Percentiles rank a stretch among this genome's conserved stretches.
phyloP scores from a whole-genome alignment of 495 filamentous ascomycete genomes.

The Annulohypoxylon stygium region DNA sequence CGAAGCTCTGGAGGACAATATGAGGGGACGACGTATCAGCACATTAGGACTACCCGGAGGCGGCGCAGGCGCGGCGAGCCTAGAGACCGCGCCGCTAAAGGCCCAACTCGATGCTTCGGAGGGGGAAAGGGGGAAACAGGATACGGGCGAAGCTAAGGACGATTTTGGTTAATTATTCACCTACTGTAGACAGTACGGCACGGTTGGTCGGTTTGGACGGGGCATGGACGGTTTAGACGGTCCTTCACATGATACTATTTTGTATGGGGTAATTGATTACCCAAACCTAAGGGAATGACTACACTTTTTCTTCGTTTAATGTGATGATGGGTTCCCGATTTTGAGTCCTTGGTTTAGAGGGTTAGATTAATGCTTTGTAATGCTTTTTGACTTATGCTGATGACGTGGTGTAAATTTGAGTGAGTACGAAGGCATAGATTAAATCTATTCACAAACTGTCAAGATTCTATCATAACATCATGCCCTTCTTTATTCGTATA shows the following conservation, averaged over 20 bases:
- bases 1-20: conserved; percentile 60
- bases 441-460: neutral
- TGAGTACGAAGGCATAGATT: neutral
- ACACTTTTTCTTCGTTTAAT: conserved; percentile 19
- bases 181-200: conserved; percentile 11
- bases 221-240: conserved; percentile 5
- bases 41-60: conserved; percentile 54
- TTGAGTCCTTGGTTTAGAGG: neutral
- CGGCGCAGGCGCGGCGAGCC: conserved; percentile 44
- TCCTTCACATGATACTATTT: conserved; percentile 15
- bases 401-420: neutral
- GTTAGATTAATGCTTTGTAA: neutral
- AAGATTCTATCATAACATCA: too few species aligned
- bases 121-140: conserved; percentile 33
- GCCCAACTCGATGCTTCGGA: conserved; percentile 40
- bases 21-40: conserved; percentile 58
- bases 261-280: conserved; percentile 9
- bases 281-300: conserved; percentile 2
- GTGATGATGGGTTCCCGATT: neutral
- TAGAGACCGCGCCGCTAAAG: conserved; percentile 64
- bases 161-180: conserved; percentile 38
- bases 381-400: neutral
- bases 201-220: neutral
- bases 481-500: neutral
- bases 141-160: conserved; percentile 38